These are phyloP conservation scores for Saccharomycopsis oosterbeekiorum DNA, from an alignment of 805 yeast species.

Conservation along the genomic window DNA sequence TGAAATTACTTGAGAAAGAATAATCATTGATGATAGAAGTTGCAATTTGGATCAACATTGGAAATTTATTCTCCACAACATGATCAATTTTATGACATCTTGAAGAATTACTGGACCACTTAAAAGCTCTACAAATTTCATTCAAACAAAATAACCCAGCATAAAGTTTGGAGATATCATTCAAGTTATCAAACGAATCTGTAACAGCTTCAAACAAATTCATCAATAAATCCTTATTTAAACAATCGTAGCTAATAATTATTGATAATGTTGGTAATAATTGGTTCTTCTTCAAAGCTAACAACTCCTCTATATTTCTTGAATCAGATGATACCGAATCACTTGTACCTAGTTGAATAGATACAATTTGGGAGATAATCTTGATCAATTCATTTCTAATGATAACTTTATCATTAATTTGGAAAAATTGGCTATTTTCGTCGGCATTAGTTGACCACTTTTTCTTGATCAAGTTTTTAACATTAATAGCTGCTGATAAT, in stretches of 20 bases:
- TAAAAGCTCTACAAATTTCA: conserved; percentile 59
- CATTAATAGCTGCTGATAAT: conserved; percentile 69
- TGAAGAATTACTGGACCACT: conserved; percentile 56
- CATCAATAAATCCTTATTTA: background rate
- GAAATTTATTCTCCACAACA: conserved; percentile 49
- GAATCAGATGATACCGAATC: background rate
- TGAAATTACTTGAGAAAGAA: conserved; percentile 25
- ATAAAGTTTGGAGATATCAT: conserved; percentile 29
- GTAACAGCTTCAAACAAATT: background rate
- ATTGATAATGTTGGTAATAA: conserved; percentile 42
- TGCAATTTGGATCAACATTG: conserved; percentile 57
- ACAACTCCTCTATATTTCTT: conserved; percentile 7
- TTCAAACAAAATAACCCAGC: conserved; percentile 64
- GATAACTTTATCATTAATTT: conserved; percentile 48
- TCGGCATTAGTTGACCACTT: conserved; percentile 43
- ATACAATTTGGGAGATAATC: conserved; percentile 23
- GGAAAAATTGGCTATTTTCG: conserved; percentile 20
- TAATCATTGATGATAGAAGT: conserved; percentile 33
- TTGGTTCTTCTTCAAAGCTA: conserved; percentile 25
- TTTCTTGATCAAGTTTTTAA: conserved; percentile 62
- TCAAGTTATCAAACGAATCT: background rate
- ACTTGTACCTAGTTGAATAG: background rate
- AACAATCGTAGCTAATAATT: conserved; percentile 34
- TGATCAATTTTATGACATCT: conserved; percentile 43
- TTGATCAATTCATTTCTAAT: conserved; percentile 53